Evolutionary conservation across 2,329 filamentous ascomycete species (phyloP), one percentile per base, ranked within the genome.

Genomic region (Pyricularia grisea): DNA sequence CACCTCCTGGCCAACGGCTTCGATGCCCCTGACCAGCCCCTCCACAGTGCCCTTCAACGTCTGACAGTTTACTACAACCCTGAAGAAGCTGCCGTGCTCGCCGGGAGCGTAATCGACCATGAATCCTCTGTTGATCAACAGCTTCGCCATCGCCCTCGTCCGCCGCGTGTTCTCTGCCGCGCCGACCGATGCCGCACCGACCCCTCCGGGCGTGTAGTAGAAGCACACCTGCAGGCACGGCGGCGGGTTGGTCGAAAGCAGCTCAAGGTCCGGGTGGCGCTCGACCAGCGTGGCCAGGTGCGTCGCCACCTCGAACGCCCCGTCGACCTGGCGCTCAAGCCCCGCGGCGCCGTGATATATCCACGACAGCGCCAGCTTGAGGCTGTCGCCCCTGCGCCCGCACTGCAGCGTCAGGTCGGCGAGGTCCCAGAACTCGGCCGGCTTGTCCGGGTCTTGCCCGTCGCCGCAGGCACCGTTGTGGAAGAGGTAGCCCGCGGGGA

Each of bases 221-320:
- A 98, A 98, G 82, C 94, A 97, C 27, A 98, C 91, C 80, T 98
- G 95, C 76, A 97, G 81, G 79, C 94, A 98, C 0, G 92, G 92
- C 65, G 94, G 90, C 30, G 93, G 92, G 74, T 91, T 90, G 69
- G 87, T 84, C 12, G 88, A 92, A 3, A 97, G 87, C 20, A 97
- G 82, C 23, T 86, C 80, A 73, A 98, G 91, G 73, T 92, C 82
- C 0, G 80, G 76, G 0, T 72, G 69, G 17, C 80, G 65, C 5
- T 82, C 78, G 2, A 97, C 76, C 0, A 89, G 78, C 0, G 76
- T 76, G 0, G 90, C 87, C n/a, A 98, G 82, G 73, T 92, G 84
- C 4, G 84, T 81, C 0, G 93, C 93, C 70, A 88, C 84, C 11
- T 83, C 84, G 75, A 94, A 97, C 0, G 91, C 94, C 36, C 84